Base-by-base conservation (phyloP, 805 yeast genomes). In the Kodamaea neixiangensis region DNA sequence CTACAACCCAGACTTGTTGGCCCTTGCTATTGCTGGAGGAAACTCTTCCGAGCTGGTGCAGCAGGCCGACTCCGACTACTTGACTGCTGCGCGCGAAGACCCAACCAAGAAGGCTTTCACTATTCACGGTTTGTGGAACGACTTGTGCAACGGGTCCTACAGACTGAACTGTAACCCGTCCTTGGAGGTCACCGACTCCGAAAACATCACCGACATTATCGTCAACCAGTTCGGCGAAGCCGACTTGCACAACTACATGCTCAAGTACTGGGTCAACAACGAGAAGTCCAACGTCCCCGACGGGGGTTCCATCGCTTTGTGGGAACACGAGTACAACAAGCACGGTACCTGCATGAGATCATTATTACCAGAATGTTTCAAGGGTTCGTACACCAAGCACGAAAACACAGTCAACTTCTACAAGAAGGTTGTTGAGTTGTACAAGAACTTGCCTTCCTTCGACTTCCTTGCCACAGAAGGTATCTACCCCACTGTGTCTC, bases 121-220 rank as follows among this genome's bases (percentile, higher is more conserved):
- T n/a, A 60, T 74, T 42, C 78, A 74, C 51, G 78, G 78, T 2
- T 64, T 72, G 42, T 73, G 78, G 78, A 75, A 73, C 10, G 76
- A 74, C 51, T 63, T 65, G 46, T 73, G 77, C 52, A 71, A 73
- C 50, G 77, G 77, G 3, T 58, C 68, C 1, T 74, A 69, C 54
- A 61, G 57, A 49, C 75, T 66, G 51, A 69, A 68, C 52, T 73
- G 78, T 58, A 62, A 69, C 52, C 61, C 66, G 4, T 38, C 57
- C 2, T 60, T 67, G 55, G 65, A 71, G 50, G 61, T 69, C 35
- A 57, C 58, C 3, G 65, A 68, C 47, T 14, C 56, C 19, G 59
- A 61, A 15, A 66, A 69, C 42, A 46, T 71, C 39, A 61, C 58
- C 41, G 59, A 61, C 19, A 59, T 71, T 22, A 51, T 71, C 15